Evolutionary conservation across 2,329 filamentous ascomycete genomes (phyloP).

Genomic region (Lecanicillium sp.): DNA sequence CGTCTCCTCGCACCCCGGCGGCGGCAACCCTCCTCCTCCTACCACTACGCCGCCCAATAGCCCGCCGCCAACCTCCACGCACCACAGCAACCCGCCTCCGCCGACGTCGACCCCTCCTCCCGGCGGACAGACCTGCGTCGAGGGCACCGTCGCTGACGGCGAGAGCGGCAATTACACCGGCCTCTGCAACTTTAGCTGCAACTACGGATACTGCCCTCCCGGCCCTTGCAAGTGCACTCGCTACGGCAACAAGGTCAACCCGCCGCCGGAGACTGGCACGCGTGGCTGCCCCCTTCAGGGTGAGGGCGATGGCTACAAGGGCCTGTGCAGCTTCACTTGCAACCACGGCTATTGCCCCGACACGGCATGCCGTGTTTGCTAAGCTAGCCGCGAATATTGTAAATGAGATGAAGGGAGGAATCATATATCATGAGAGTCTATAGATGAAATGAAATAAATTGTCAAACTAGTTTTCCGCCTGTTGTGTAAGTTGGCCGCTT

Average conservation of each 20-base stretch:
- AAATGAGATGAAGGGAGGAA: too few relatives aligned
- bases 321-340: slow-evolving; percentile 41
- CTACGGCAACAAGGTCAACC: slow-evolving; percentile 24
- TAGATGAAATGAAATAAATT: too few relatives aligned
- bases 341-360: slow-evolving; percentile 41
- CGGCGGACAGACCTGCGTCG: slow-evolving; percentile 20
- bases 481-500: too few relatives aligned
- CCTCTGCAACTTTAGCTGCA: slow-evolving; percentile 30
- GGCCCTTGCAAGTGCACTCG: slow-evolving; percentile 29
- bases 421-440: too few relatives aligned
- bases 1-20: not conserved
- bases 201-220: slow-evolving; percentile 27
- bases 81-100: slow-evolving; percentile 1
- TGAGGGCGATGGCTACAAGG: slow-evolving; percentile 32
- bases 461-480: too few relatives aligned
- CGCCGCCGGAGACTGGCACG: slow-evolving; percentile 21
- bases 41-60: slow-evolving; percentile 30
- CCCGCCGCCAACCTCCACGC: not conserved
- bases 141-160: slow-evolving; percentile 25
- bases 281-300: slow-evolving; percentile 29
- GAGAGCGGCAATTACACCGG: slow-evolving; percentile 27
- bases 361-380: slow-evolving; percentile 23
- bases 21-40: slow-evolving; percentile 8
- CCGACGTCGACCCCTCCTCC: slow-evolving; percentile 10
- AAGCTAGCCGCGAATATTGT: too few relatives aligned